Percentiles rank a stretch among this genome's conserved stretches.
phyloP scores from a whole-genome alignment of 768 basidiomycete species.

The Gloeophyllum trabeum region DNA sequence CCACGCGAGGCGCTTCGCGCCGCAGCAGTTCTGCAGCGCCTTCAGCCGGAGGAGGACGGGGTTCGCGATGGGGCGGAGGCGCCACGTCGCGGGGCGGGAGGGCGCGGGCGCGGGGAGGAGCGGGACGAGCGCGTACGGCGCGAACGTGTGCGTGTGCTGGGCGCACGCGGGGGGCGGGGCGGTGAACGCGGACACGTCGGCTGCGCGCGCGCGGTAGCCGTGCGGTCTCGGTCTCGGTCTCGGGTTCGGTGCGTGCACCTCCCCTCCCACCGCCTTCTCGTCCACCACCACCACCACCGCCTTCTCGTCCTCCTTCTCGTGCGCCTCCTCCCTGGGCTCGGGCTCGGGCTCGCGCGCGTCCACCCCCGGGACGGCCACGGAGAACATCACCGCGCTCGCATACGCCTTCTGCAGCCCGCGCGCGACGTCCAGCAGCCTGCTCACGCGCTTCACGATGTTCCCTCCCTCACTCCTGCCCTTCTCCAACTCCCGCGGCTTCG shows the following conservation, averaged over 20 bases:
- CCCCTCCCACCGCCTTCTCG: no score
- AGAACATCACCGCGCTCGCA: slow-evolving; percentile 39
- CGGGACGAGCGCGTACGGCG: slow-evolving; percentile 9
- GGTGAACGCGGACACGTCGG: slow-evolving; percentile 34
- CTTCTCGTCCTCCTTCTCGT: slow-evolving; percentile 10
- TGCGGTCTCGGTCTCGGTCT: slow-evolving; percentile 18
- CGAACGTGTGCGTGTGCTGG: neutral
- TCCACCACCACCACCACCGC: neutral
- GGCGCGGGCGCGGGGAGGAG: slow-evolving; percentile 19
- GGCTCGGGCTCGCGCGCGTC: slow-evolving; percentile 9
- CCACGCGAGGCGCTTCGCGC: slow-evolving; percentile 30
- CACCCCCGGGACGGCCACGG: slow-evolving; percentile 15
- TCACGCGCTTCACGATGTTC: slow-evolving; percentile 12
- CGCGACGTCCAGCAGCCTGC: slow-evolving; percentile 37
- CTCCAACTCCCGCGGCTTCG: no score
- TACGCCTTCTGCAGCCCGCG: slow-evolving; percentile 48
- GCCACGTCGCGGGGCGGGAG: slow-evolving; percentile 28
- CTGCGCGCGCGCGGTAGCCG: slow-evolving; percentile 30
- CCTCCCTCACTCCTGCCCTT: neutral
- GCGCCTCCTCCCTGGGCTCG: slow-evolving; percentile 5
- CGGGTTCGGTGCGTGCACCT: slow-evolving; percentile 1
- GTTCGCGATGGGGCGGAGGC: slow-evolving; percentile 49
- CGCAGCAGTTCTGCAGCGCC: slow-evolving; percentile 49
- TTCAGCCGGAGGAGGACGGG: slow-evolving; percentile 45
- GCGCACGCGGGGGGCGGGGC: slow-evolving; percentile 6